phyloP scores from a whole-genome alignment of 1,284 basidiomycete genomes.

The Ganoderma lucidum region DNA sequence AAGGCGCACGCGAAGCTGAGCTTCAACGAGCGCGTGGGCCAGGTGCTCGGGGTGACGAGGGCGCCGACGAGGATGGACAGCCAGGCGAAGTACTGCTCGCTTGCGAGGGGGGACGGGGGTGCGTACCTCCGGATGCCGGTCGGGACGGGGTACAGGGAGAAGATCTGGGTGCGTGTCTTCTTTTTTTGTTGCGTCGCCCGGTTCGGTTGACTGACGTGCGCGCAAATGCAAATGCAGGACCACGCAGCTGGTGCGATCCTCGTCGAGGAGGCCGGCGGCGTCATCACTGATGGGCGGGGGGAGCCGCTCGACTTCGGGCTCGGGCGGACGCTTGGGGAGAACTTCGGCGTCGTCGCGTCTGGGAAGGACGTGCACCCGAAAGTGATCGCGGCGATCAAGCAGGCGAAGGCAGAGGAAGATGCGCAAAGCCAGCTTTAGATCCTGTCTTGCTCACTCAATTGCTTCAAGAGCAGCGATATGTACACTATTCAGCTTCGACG shows the following conservation, averaged over 20 bases:
- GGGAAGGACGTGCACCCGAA: conserved; percentile 71
- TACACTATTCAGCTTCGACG: too few relatives aligned
- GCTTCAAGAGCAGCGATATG: too few relatives aligned
- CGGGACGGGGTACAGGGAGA: conserved; percentile 48
- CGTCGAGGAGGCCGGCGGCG: conserved; percentile 90
- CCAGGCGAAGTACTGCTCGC: conserved; percentile 95
- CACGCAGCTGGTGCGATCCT: conserved; percentile 91
- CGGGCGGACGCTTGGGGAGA: conserved; percentile 87
- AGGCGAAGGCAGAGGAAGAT: conserved; percentile 60
- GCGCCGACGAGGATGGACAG: conserved; percentile 92
- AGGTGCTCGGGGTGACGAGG: conserved; percentile 72
- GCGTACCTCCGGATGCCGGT: conserved; percentile 94
- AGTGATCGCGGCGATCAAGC: conserved; percentile 81
- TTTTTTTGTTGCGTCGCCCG: not conserved
- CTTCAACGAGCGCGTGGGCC: conserved; percentile 81
- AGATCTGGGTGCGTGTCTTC: conserved; percentile 59
- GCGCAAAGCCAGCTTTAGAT: not conserved
- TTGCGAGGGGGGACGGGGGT: conserved; percentile 89
- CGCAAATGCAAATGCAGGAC: conserved; percentile 58
- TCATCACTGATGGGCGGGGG: conserved; percentile 87
- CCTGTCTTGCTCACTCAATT: too few relatives aligned
- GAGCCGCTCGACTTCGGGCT: conserved; percentile 85
- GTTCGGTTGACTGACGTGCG: not conserved
- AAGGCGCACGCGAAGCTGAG: conserved; percentile 90
- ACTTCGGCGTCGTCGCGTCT: conserved; percentile 88